Percentiles rank a stretch among this genome's conserved stretches.
These are phyloP conservation scores for Endoconidiophora polonica DNA, from an alignment of 2,329 filamentous ascomycete genomes.

Conservation along the genomic window DNA sequence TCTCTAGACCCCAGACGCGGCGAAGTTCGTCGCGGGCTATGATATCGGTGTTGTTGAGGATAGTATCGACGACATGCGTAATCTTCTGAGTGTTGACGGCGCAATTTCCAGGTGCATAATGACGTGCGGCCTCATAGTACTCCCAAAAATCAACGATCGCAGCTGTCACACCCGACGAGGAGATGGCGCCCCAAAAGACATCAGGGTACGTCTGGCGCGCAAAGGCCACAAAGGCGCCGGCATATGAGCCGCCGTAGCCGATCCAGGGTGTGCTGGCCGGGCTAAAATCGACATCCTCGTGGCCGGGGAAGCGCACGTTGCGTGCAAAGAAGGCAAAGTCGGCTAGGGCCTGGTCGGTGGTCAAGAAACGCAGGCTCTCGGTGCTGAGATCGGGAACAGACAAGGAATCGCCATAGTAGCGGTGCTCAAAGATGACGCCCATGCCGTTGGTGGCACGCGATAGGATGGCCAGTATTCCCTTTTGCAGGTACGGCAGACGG, in stretches of 20 bases:
- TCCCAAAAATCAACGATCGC: conserved; percentile 65
- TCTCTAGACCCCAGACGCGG: conserved; percentile 29
- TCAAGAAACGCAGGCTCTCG: conserved; percentile 61
- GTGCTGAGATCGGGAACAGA: conserved; percentile 49
- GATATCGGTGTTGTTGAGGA: conserved; percentile 27
- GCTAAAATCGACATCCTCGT: conserved; percentile 51
- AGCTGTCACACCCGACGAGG: conserved; percentile 62
- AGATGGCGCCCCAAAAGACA: conserved; percentile 61
- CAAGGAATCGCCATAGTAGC: conserved; percentile 69
- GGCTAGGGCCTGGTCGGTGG: conserved; percentile 67
- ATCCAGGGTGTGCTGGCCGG: conserved; percentile 53
- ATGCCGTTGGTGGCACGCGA: conserved; percentile 55
- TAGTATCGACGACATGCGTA: conserved; percentile 33
- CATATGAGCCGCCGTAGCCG: conserved; percentile 71
- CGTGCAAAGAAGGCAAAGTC: conserved; percentile 68
- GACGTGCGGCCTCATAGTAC: conserved; percentile 34
- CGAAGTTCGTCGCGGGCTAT: conserved; percentile 27
- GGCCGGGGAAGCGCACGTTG: conserved; percentile 52
- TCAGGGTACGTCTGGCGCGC: conserved; percentile 62
- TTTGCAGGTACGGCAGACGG: conserved; percentile 54
- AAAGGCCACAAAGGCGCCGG: conserved; percentile 64
- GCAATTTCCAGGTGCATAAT: conserved; percentile 40
- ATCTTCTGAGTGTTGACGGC: conserved; percentile 44
- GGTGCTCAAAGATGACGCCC: conserved; percentile 69
- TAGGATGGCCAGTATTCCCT: conserved; percentile 59